Evolutionary conservation across 2,329 filamentous ascomycete genomes (phyloP), one percentile per base, ranked within the genome.

Genomic region (Trichoderma afroharzianum): DNA sequence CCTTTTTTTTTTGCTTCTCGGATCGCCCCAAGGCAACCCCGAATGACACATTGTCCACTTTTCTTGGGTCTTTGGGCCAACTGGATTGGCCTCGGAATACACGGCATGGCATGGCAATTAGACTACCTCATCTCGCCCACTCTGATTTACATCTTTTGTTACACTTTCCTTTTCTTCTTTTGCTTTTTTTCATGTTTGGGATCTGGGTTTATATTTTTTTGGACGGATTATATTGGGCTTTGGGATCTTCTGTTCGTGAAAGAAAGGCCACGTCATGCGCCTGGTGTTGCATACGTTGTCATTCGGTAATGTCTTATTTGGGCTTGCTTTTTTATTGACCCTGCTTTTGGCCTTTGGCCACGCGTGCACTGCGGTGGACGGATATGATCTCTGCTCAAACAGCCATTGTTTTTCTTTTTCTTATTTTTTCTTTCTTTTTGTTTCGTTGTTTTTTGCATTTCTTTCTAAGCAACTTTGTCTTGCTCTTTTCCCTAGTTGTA

Each of bases 1-100:
- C n/a, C 30, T 21, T 39, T 15, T 18, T 39, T 39, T 39, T 57
- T 39, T 36, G n/a, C 30, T 53, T 63, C 11, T 47, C 47, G 53
- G 76, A 75, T 70, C 73, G 78, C 78, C 76, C 76, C 77, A 63
- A 78, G 78, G 78, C 78, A 68, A 55, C 64, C 68, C 68, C 50
- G 71, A 12, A 63, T 33, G 63, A 26, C 39, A 26, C 36, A 28
- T 30, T 58, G 55, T 68, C 55, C 64, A 33, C 36, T 68, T 68
- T 68, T 68, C 64, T 59, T 69, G 36, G 21, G 21, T 33, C 63
- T 57, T 68, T 68, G 1, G 32, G 73, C 58, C 67, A 72, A 59
- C 73, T 72, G 73, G 73, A 63, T 71, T 73, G 70, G 70, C 70
- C 58, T 55, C 36, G 72, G 63, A 53, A 66, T 71, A 71, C 72